phyloP scores from a whole-genome alignment of 2,329 filamentous ascomycete species.

The Phialemoniopsis sp. region DNA sequence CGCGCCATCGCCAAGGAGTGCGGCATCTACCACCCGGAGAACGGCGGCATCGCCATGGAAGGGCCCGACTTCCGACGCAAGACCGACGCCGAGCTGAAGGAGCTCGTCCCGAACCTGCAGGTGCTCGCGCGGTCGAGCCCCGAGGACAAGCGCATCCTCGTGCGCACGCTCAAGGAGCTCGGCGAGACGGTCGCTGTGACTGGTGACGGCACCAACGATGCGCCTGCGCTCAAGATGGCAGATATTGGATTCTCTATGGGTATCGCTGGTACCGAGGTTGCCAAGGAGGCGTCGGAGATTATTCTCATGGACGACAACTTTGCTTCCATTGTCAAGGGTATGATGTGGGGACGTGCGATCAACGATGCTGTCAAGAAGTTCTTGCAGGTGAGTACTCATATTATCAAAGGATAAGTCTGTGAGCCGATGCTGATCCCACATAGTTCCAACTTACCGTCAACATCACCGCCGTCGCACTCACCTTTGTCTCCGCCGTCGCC shows the following conservation, averaged over 20 bases:
- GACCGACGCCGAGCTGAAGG: constrained; percentile 53
- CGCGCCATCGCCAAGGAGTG: constrained; percentile 71
- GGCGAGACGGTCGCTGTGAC: constrained; percentile 64
- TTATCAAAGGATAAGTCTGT: too few species aligned
- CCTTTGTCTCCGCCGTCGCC: constrained; percentile 72
- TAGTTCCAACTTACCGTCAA: constrained; percentile 69
- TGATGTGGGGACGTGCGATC: constrained; percentile 62
- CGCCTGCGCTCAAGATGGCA: constrained; percentile 60
- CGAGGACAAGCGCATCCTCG: constrained; percentile 62
- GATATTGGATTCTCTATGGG: constrained; percentile 68
- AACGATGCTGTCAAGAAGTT: constrained; percentile 65
- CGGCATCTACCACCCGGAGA: constrained; percentile 54
- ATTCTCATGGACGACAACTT: constrained; percentile 62
- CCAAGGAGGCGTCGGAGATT: constrained; percentile 58
- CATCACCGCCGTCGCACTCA: constrained; percentile 74
- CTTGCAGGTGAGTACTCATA: constrained; percentile 47
- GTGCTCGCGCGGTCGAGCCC: constrained; percentile 63
- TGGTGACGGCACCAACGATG: constrained; percentile 64
- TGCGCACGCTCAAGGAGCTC: constrained; percentile 55
- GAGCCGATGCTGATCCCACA: background rate
- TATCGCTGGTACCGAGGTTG: constrained; percentile 60
- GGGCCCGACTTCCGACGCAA: constrained; percentile 63
- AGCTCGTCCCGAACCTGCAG: constrained; percentile 54
- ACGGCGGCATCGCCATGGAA: constrained; percentile 61
- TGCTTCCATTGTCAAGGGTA: constrained; percentile 59